Conservation (phyloP, 2,329 filamentous ascomycete species). For the Coniochaeta sp. region DNA sequence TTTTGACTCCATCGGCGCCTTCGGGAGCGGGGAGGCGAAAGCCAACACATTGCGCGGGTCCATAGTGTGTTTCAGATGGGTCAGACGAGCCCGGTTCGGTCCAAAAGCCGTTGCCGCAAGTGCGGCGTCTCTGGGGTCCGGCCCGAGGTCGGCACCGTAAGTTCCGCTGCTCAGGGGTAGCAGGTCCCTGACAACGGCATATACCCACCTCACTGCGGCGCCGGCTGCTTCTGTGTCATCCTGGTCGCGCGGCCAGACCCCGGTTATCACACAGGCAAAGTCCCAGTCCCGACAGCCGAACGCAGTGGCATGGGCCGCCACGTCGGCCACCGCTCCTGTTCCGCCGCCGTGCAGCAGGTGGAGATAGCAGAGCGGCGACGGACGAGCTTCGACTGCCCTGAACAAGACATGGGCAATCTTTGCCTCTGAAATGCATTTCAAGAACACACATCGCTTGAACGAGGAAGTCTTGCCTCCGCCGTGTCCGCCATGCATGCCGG, state of each 20-base stretch:
- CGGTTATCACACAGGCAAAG: slow-evolving; percentile 57
- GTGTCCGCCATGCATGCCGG: slow-evolving; percentile 50
- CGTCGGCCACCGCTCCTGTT: slow-evolving; percentile 29
- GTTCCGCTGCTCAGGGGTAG: slow-evolving; percentile 41
- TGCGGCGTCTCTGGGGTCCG: slow-evolving; percentile 46
- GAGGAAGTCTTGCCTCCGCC: slow-evolving; percentile 50
- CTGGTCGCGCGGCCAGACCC: slow-evolving; percentile 49
- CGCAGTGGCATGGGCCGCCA: slow-evolving; percentile 37
- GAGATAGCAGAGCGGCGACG: slow-evolving; percentile 49
- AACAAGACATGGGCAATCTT: slow-evolving; percentile 29
- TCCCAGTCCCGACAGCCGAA: slow-evolving; percentile 59
- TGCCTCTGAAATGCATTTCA: slow-evolving; percentile 35
- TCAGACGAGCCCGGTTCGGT: slow-evolving; percentile 39
- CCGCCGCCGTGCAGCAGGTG: slow-evolving; percentile 55
- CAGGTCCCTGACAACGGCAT: slow-evolving; percentile 37
- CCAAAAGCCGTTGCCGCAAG: slow-evolving; percentile 51
- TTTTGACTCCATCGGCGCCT: slow-evolving; percentile 24
- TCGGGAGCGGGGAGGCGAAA: slow-evolving; percentile 47
- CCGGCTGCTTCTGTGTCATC: slow-evolving; percentile 33
- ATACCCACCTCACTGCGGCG: slow-evolving; percentile 45
- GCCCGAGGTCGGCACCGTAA: slow-evolving; percentile 56
- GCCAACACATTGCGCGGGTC: slow-evolving; percentile 45
- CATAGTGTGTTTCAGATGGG: slow-evolving; percentile 36
- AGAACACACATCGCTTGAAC: slow-evolving; percentile 58
- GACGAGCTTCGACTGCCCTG: slow-evolving; percentile 36